Percentiles rank a stretch among this genome's conserved stretches.
phyloP scores from a whole-genome alignment of 1,284 basidiomycete species.

The Cutaneotrichosporon cavernicola region DNA sequence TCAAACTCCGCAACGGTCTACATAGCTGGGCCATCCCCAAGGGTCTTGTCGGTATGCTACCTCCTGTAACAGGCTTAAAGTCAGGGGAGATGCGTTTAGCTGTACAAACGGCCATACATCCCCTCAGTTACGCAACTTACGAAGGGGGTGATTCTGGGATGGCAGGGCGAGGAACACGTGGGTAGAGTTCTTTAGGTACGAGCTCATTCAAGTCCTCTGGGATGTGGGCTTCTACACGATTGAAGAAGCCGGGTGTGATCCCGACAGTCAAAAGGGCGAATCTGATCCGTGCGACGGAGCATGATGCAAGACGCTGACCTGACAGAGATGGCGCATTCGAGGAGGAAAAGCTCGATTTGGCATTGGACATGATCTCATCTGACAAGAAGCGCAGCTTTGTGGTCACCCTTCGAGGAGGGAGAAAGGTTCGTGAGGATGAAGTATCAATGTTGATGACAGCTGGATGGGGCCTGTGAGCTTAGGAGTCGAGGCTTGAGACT shows the following conservation, averaged over 20 bases:
- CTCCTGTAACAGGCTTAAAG: not conserved
- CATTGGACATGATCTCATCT: not conserved
- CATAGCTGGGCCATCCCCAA: conserved; percentile 44
- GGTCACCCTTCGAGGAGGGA: conserved; percentile 17
- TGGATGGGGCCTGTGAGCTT: not conserved
- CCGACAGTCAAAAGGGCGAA: conserved; percentile 22
- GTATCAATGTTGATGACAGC: not conserved
- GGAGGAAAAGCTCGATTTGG: conserved; percentile 14
- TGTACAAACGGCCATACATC: conserved; percentile 42
- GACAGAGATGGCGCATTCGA: conserved; percentile 9
- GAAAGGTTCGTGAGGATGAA: conserved; percentile 2
- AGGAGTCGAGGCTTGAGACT: not conserved
- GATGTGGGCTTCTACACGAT: conserved; percentile 43
- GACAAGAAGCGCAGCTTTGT: not conserved
- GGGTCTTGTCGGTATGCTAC: conserved; percentile 36
- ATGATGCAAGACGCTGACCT: not conserved
- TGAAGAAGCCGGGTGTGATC: conserved; percentile 16
- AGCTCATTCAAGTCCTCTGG: conserved; percentile 37
- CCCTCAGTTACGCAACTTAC: conserved; percentile 64
- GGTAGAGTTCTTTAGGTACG: not conserved
- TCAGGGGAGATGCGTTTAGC: conserved; percentile 28
- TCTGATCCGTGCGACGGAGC: not conserved
- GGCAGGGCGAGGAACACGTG: conserved; percentile 32
- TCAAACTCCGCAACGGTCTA: conserved; percentile 40
- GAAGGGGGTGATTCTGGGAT: conserved; percentile 73